Base-by-base conservation (phyloP, 768 basidiomycete genomes). In the Russula foetens region DNA sequence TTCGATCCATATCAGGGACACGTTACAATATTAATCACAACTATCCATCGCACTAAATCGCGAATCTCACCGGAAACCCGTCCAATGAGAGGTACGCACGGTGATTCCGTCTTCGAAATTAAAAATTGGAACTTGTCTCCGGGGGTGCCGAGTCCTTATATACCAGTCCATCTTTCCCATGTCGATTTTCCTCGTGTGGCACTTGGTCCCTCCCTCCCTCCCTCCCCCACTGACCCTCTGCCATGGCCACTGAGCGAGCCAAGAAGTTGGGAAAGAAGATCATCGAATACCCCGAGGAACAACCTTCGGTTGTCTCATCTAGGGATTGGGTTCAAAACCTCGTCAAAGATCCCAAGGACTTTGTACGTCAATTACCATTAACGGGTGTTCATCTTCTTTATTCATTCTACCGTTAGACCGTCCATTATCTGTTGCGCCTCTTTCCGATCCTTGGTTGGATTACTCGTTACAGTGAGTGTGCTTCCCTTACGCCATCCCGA, bases 371-470 rank as follows among this genome's bases (percentile, higher is more conserved):
- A 56, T 41, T 39, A 46, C 38, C 28, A 21, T 17, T 35, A n/a
- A 21, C n/a, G 43, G 29, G 15, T 19, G n/a, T 3, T 21, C 8
- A 63, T 60, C 58, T 14, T 28, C 24, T 59, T n/a, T 29, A 23
- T 38, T 53, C 52, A 51, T 59, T 26, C 55, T 63, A 44, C n/a
- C n/a, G 26, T 23, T 65, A 93, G 90, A 68, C 79, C 41, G 71
- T 78, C 51, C 66, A 77, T 59, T 97, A 97, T 67, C n/a, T 92
- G 31, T 66, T 72, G 49, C 79, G 82, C 63, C 75, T 97, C 15
- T 96, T 97, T 72, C 94, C 94, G 0, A 89, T 97, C 69, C 28
- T 92, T 0, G 75, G 81, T 33, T 98, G 94, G 94, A 86, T 90
- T 41, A 79, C 83, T 3, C 80, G 92, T 69, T 98, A 98, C 75